Evolutionary conservation across 2,329 filamentous ascomycete species (phyloP).

Genomic region (Colletotrichum sp.): DNA sequence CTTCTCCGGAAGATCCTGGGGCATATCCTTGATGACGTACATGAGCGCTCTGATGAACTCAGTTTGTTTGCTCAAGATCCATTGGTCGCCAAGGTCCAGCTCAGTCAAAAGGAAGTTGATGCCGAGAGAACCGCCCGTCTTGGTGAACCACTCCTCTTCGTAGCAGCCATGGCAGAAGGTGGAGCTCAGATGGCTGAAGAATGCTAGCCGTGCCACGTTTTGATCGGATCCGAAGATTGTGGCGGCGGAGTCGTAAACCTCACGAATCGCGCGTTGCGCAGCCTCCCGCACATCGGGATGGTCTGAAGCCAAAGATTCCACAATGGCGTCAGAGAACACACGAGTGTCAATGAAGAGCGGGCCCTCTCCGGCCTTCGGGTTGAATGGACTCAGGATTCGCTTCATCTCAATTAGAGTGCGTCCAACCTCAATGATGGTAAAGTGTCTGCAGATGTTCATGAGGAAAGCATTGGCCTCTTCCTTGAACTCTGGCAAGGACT

Average conservation of each 20-base stretch:
- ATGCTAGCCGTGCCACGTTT: constrained; percentile 76
- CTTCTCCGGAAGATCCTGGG: constrained; percentile 88
- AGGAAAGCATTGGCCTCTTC: constrained; percentile 78
- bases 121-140: constrained; percentile 88
- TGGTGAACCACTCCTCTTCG: constrained; percentile 98
- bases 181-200: constrained; percentile 83
- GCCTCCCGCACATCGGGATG: constrained; percentile 79
- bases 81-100: constrained; percentile 81
- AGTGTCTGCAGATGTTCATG: constrained; percentile 83
- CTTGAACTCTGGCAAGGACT: constrained; percentile 81
- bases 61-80: constrained; percentile 82
- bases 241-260: constrained; percentile 77
- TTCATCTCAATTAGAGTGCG: constrained; percentile 82
- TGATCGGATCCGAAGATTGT: constrained; percentile 80
- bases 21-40: constrained; percentile 99
- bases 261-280: constrained; percentile 78
- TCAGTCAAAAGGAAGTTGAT: constrained; percentile 89
- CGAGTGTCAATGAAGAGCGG: constrained; percentile 86
- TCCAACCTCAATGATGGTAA: constrained; percentile 88
- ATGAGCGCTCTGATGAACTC: constrained; percentile 92
- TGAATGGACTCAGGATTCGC: constrained; percentile 78
- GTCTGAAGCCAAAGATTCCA: constrained; percentile 89
- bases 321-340: constrained; percentile 85
- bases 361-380: constrained; percentile 86
- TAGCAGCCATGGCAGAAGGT: constrained; percentile 95